Conservation (phyloP, 2,329 filamentous ascomycete species). For the Leptodontidium sp. region DNA sequence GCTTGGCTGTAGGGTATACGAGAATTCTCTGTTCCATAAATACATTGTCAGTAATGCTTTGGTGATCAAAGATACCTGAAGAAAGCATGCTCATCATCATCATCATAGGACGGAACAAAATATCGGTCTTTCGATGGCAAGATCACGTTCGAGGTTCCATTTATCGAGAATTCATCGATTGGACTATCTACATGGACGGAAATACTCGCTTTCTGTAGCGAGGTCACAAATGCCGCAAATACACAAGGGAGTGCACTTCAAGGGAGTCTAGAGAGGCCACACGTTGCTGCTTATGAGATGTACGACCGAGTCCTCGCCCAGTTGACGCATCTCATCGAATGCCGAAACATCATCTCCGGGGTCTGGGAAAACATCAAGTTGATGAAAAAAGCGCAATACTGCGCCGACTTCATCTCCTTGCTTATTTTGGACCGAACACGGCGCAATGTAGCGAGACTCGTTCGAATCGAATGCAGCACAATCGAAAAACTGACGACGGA, state of each 20-base stretch:
- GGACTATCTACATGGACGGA: neutral
- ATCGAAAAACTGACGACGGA: constrained; percentile 17
- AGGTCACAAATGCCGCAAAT: constrained; percentile 22
- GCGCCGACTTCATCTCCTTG: constrained; percentile 26
- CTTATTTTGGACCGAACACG: constrained; percentile 23
- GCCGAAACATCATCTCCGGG: constrained; percentile 28
- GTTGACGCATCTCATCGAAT: constrained; percentile 28
- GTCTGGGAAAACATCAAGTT: constrained; percentile 17
- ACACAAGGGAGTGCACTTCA: neutral
- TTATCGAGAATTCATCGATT: constrained; percentile 22
- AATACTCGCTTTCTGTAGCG: constrained; percentile 20
- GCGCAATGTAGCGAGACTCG: constrained; percentile 24
- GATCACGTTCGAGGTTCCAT: constrained; percentile 19
- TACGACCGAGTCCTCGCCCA: constrained; percentile 15
- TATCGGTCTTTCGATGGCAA: constrained; percentile 16
- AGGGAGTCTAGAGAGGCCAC: neutral
- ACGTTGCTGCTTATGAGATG: neutral
- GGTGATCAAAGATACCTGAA: too few species aligned
- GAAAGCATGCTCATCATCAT: constrained; percentile 5
- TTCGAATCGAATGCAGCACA: constrained; percentile 23
- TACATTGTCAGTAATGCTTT: neutral
- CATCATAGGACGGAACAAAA: constrained; percentile 17
- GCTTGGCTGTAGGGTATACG: too few species aligned
- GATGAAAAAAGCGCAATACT: constrained; percentile 22
- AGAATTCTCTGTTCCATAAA: neutral